Evolutionary conservation across 1,284 basidiomycete genomes (phyloP).

Genomic region (Leccinum holopus): DNA sequence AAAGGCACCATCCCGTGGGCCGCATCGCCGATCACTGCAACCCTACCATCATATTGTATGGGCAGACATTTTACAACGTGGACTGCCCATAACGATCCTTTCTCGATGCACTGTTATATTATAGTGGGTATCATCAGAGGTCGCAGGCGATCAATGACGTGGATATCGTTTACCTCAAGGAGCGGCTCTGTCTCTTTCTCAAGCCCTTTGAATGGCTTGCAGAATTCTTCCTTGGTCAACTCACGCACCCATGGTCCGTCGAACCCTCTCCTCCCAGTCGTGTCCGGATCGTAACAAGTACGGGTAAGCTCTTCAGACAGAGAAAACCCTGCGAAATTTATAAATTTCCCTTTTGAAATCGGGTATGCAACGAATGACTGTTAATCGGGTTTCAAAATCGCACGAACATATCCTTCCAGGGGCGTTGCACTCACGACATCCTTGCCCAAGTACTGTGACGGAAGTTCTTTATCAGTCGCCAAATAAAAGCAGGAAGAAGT

Average conservation of each 20-base stretch:
- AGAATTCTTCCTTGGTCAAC: constrained; percentile 27
- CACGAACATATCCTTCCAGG: neutral
- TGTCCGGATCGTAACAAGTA: constrained; percentile 23
- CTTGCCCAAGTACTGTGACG: neutral
- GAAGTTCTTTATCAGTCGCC: neutral
- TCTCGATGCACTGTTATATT: constrained; percentile 36
- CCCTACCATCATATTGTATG: constrained; percentile 39
- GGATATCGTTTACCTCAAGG: constrained; percentile 24
- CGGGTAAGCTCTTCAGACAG: constrained; percentile 28
- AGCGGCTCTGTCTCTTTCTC: constrained; percentile 31
- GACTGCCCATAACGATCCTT: constrained; percentile 49
- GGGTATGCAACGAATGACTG: constrained; percentile 26
- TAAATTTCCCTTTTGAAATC: constrained; percentile 29
- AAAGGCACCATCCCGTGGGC: constrained; percentile 58
- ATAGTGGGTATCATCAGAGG: neutral
- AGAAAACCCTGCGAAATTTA: constrained; percentile 36
- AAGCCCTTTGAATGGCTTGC: constrained; percentile 27
- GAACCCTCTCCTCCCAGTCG: constrained; percentile 22
- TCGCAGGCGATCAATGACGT: neutral
- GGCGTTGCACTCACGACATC: neutral
- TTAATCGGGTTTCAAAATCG: neutral
- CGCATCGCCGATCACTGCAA: constrained; percentile 54
- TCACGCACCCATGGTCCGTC: constrained; percentile 34
- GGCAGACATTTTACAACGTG: constrained; percentile 44
- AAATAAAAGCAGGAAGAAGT: neutral